Evolutionary conservation across 1,284 basidiomycete genomes (phyloP).

Genomic region (Trichosporon ovoides): DNA sequence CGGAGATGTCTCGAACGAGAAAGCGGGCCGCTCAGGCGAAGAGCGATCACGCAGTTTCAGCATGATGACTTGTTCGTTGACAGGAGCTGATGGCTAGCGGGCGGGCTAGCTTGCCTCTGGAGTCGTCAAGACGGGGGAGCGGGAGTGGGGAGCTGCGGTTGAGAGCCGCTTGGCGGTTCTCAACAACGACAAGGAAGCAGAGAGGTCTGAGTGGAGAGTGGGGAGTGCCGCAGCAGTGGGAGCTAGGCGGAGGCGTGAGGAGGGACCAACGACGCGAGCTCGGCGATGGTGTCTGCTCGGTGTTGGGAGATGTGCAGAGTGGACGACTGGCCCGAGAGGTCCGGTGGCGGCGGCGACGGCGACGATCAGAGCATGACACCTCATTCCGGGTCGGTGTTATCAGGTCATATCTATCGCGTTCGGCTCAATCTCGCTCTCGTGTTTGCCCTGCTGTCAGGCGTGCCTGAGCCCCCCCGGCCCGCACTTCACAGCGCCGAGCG

Average conservation of each 20-base stretch:
- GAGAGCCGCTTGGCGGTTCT: background rate
- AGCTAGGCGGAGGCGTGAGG: background rate
- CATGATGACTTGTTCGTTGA: conserved; percentile 21
- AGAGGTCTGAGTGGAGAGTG: no score
- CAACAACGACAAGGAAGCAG: background rate
- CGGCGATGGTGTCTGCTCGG: background rate
- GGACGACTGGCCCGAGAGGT: background rate
- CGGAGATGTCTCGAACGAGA: conserved; percentile 30
- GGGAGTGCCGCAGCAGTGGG: background rate
- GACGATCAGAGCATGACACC: background rate
- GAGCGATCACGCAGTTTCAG: conserved; percentile 29
- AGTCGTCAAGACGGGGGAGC: background rate
- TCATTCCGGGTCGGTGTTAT: background rate
- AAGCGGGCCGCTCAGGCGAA: conserved; percentile 27
- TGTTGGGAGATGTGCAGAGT: conserved; percentile 2
- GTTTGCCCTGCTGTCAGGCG: background rate
- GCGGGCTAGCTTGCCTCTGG: background rate
- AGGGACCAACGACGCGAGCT: background rate
- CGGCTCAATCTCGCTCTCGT: conserved; percentile 2
- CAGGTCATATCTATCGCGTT: conserved; percentile 2
- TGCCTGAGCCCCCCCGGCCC: background rate
- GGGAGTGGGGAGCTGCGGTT: background rate
- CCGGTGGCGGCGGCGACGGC: conserved; percentile 4
- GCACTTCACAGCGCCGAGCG: background rate
- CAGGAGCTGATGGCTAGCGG: background rate